Base-by-base conservation (phyloP, 192 early-diverging fungal species). In the Linnemannia elongata region DNA sequence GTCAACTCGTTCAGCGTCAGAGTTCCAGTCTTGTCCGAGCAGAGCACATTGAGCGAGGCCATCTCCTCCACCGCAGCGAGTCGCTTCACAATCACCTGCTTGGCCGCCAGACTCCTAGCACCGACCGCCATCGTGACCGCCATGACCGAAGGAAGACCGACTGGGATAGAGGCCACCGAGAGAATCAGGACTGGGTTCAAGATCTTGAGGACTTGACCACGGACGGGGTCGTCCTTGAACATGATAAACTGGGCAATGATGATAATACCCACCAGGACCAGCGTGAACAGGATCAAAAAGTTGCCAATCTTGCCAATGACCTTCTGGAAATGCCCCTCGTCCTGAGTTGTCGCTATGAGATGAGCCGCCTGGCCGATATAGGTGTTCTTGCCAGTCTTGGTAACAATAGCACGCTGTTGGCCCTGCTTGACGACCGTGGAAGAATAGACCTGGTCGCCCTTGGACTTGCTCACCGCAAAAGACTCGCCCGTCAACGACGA, bases 61-160 rank as follows among this genome's bases (percentile, higher is more conserved):
- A 98, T 91, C 88, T 97, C 96, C 86, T 98, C 97, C 24, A 98
- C 96, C 4, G 97, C 96, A n/a, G 97, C 96, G 27, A 98, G 91
- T 69, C 97, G 96, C 89, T 98, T 97, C 82, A 96, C 95, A 90
- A 98, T 98, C 77, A 97, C 97, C 85, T 97, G 85, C 87, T 97
- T 96, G 13, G 93, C 91, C n/a, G 97, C 96, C 36, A 98, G 90
- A 88, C 96, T 93, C 76, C 93, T 91, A 55, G 97, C 96, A 70
- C 97, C 97, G 42, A 98, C 93, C 8, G 97, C 97, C 97, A 98
- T 97, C 66, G 97, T 98, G 35, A 98, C 97, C 22, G 96, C 94
- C 93, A 97, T 94, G 66, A 98, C 96, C 1, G 97, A 97, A 24
- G 97, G 97, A 35, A 98, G 93, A 88, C 97, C 97, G 17, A 97